Evolutionary conservation across 2,329 filamentous ascomycete species (phyloP).

Genomic region (Clarireedia paspali): DNA sequence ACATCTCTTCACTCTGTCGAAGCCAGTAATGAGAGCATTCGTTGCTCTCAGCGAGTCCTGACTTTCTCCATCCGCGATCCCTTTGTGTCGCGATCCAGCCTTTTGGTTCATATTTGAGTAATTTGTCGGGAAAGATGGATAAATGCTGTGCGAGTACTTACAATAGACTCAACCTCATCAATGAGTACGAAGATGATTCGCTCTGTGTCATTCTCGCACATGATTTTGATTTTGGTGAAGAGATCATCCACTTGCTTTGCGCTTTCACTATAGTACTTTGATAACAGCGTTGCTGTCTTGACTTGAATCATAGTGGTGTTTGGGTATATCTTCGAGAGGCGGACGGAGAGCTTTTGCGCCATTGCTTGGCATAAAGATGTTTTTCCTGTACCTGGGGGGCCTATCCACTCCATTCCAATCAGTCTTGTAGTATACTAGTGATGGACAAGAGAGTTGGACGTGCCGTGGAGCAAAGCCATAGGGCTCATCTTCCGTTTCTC

Average conservation of each 20-base stretch:
- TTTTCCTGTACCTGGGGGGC: constrained; percentile 71
- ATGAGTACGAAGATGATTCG: constrained; percentile 27
- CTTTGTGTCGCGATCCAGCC: constrained; percentile 17
- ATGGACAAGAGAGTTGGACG: constrained; percentile 26
- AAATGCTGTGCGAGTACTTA: constrained; percentile 7
- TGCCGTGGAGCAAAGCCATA: constrained; percentile 88
- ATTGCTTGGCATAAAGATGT: constrained; percentile 96
- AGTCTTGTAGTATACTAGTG: background rate
- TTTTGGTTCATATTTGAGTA: background rate
- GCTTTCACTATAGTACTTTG: constrained; percentile 41
- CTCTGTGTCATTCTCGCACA: constrained; percentile 20
- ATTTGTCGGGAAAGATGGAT: background rate
- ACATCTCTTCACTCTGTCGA: constrained; percentile 20
- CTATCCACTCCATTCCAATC: background rate
- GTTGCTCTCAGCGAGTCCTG: constrained; percentile 28
- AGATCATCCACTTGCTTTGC: constrained; percentile 35
- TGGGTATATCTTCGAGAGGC: constrained; percentile 32
- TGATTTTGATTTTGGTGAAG: constrained; percentile 33
- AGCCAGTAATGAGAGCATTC: constrained; percentile 28
- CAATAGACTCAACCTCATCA: constrained; percentile 30
- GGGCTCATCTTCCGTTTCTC: constrained; percentile 86
- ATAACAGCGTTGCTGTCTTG: constrained; percentile 37
- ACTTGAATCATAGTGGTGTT: constrained; percentile 35
- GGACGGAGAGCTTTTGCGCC: constrained; percentile 49
- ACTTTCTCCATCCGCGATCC: constrained; percentile 19